phyloP scores from a whole-genome alignment of 2,329 filamentous ascomycete species.

The Fusarium torreyae region DNA sequence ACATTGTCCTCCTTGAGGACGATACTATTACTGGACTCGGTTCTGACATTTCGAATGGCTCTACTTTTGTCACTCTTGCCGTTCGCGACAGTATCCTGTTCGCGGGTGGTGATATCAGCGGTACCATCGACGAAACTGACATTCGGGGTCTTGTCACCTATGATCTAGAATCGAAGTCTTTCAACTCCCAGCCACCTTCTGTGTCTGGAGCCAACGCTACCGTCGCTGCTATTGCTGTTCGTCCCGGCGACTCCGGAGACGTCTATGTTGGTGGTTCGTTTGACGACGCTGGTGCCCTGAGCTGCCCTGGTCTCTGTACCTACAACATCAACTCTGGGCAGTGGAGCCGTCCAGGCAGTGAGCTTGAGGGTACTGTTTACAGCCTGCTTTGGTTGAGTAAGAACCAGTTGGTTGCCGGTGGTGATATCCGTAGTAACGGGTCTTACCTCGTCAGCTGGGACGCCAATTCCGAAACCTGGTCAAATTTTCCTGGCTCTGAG shows the following conservation, averaged over 20 bases:
- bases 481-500: conserved; percentile 71
- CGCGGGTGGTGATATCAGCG: conserved; percentile 85
- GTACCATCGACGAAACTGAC: conserved; percentile 72
- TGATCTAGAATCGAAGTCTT: conserved; percentile 76
- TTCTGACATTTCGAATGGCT: conserved; percentile 76
- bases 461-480: conserved; percentile 76
- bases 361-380: conserved; percentile 78
- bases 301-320: conserved; percentile 85
- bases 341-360: conserved; percentile 85
- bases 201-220: conserved; percentile 78
- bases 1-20: conserved; percentile 86
- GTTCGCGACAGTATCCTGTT: conserved; percentile 79
- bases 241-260: conserved; percentile 75
- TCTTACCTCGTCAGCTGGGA: conserved; percentile 83
- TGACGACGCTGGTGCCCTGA: conserved; percentile 83
- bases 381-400: conserved; percentile 83
- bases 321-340: conserved; percentile 79
- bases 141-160: conserved; percentile 86
- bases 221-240: conserved; percentile 83
- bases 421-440: conserved; percentile 78
- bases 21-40: conserved; percentile 81
- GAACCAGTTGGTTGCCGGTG: conserved; percentile 81
- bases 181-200: conserved; percentile 80
- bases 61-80: conserved; percentile 81
- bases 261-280: conserved; percentile 92